Conservation (phyloP, 1,284 basidiomycete species). For the Ceraceosorus bombacis region DNA sequence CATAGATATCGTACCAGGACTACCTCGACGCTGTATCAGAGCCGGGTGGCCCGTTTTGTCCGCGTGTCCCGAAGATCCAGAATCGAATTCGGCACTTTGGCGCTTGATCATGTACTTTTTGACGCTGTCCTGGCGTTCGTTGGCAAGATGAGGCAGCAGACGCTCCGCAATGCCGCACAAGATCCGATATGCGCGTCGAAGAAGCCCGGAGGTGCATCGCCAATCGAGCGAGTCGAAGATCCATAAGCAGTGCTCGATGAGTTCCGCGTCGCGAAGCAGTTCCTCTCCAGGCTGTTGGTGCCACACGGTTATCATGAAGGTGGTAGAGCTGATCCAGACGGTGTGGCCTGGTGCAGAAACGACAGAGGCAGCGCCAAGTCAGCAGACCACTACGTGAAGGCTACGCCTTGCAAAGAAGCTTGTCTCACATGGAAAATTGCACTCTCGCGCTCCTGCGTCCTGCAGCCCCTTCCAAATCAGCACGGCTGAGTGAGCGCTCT, state of each 20-base stretch:
- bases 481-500: conserved; percentile 6
- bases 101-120: conserved; percentile 1
- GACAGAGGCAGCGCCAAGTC: too few relatives aligned
- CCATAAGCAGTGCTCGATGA: conserved; percentile 32
- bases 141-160: conserved; percentile 10
- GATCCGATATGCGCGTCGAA: conserved; percentile 8
- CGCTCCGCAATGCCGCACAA: conserved; percentile 5
- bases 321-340: conserved; percentile 31
- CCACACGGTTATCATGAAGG: conserved; percentile 43
- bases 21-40: background rate
- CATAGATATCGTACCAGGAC: background rate
- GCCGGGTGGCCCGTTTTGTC: too few relatives aligned
- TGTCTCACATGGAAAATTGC: too few relatives aligned
- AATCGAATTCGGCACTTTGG: background rate
- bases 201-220: conserved; percentile 4
- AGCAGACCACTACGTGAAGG: too few relatives aligned
- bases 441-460: conserved; percentile 23
- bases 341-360: too few relatives aligned
- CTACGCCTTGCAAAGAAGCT: conserved; percentile 20
- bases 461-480: too few relatives aligned
- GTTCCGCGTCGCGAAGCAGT: conserved; percentile 26
- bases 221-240: conserved; percentile 9
- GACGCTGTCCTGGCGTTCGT: background rate
- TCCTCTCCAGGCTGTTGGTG: conserved; percentile 23
- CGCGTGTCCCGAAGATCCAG: too few relatives aligned